A percentile compares a stretch with the other conserved stretches of the same genome.
These are phyloP conservation scores for Letharia columbiana DNA, from an alignment of 495 filamentous ascomycete species.

Conservation along the genomic window DNA sequence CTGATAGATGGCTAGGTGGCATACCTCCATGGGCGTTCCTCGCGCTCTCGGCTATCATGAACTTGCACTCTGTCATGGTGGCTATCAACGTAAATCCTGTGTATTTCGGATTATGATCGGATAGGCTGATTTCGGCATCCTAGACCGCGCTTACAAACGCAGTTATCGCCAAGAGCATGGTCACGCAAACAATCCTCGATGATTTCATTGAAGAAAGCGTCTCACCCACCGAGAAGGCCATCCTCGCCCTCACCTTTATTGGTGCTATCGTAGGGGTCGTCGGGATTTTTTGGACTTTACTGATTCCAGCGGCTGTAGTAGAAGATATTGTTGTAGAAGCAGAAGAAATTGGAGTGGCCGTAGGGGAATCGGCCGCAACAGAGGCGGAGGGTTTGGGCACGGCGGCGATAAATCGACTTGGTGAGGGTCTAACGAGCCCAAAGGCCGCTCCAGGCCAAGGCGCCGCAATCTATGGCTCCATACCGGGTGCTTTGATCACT, in stretches of 20 bases:
- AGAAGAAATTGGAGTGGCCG: background rate
- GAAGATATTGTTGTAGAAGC: background rate
- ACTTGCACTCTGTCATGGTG: background rate
- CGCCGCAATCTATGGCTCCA: background rate
- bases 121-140: background rate
- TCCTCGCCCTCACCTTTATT: background rate
- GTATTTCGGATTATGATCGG: background rate
- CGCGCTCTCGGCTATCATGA: background rate
- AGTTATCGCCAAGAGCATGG: background rate
- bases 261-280: background rate
- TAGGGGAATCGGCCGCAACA: background rate
- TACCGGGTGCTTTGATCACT: background rate
- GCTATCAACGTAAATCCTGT: background rate
- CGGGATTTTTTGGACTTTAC: background rate
- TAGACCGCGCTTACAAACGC: background rate
- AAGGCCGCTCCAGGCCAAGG: background rate
- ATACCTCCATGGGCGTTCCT: constrained; percentile 6
- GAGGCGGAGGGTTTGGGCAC: background rate
- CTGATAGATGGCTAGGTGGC: background rate
- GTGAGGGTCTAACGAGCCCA: background rate
- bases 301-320: background rate
- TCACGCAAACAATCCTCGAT: background rate
- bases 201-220: background rate
- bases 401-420: background rate
- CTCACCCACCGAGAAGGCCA: background rate